A percentile compares a stretch with the other conserved stretches of the same genome.
Conservation (phyloP, 2,329 filamentous ascomycete species). For the Cryoendolithus antarcticus region DNA sequence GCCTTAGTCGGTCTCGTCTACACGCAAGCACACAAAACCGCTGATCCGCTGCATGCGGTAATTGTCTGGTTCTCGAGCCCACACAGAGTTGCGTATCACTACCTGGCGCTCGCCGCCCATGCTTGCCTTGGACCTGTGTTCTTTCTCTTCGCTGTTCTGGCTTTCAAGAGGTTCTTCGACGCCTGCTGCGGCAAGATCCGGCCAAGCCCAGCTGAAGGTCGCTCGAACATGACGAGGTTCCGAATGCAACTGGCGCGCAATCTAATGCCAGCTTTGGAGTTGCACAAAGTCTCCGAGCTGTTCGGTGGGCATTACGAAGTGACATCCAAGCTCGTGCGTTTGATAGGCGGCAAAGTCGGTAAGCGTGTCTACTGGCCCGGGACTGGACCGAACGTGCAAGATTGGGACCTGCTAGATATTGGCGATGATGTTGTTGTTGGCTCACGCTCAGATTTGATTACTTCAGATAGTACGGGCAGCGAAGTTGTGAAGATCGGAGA, state of each 20-base stretch:
- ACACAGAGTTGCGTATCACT: constrained; percentile 38
- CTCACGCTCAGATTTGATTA: constrained; percentile 42
- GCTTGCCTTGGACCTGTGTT: constrained; percentile 32
- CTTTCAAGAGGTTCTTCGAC: constrained; percentile 32
- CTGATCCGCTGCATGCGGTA: constrained; percentile 29
- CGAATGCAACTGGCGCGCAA: constrained; percentile 33
- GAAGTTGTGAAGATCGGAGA: constrained; percentile 36
- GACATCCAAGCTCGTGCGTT: constrained; percentile 39
- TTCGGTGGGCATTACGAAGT: constrained; percentile 45
- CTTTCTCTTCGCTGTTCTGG: constrained; percentile 31
- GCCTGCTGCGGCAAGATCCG: constrained; percentile 19
- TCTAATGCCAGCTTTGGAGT: constrained; percentile 31
- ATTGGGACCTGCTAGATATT: constrained; percentile 44
- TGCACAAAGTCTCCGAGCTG: constrained; percentile 38
- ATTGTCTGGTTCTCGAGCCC: constrained; percentile 39
- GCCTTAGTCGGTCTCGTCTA: constrained; percentile 34
- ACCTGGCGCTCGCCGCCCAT: constrained; percentile 34
- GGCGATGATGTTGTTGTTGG: constrained; percentile 50
- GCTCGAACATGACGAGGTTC: constrained; percentile 32
- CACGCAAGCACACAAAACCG: constrained; percentile 19
- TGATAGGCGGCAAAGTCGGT: constrained; percentile 42
- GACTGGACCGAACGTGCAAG: constrained; percentile 40
- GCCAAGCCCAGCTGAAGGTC: constrained; percentile 20
- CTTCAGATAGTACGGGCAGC: constrained; percentile 39
- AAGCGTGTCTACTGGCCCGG: constrained; percentile 46